Percentiles rank a stretch among this genome's conserved stretches.
These are phyloP conservation scores for Scedosporium apiospermum DNA, from an alignment of 2,329 filamentous ascomycete species.

Conservation along the genomic window DNA sequence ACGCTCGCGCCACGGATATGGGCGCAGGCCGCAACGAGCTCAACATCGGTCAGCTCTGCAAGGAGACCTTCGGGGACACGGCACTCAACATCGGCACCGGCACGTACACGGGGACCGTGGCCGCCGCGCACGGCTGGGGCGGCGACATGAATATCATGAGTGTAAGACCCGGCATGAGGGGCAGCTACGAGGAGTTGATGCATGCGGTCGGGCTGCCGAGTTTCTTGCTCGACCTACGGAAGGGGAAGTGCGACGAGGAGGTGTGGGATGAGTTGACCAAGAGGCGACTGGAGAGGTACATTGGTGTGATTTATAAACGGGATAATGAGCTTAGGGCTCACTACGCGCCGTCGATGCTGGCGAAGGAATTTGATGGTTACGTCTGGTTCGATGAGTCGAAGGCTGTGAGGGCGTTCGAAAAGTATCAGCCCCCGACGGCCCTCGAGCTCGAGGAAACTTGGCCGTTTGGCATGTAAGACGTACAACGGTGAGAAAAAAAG, in stretches of 20 bases:
- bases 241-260: constrained; percentile 20
- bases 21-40: constrained; percentile 32
- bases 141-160: constrained; percentile 39
- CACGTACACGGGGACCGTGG: constrained; percentile 40
- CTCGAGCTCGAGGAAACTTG: background rate
- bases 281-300: constrained; percentile 38
- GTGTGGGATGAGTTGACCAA: constrained; percentile 25
- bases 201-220: constrained; percentile 33
- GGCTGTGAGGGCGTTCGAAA: constrained; percentile 34
- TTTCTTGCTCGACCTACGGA: constrained; percentile 36
- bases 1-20: constrained; percentile 42
- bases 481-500: background rate
- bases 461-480: background rate
- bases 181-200: constrained; percentile 39
- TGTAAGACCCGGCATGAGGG: constrained; percentile 31
- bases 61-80: constrained; percentile 26
- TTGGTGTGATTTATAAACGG: constrained; percentile 42
- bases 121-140: constrained; percentile 40
- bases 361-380: constrained; percentile 38
- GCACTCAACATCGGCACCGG: constrained; percentile 28
- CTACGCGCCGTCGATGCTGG: constrained; percentile 34
- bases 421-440: background rate
- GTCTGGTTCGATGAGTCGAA: constrained; percentile 38
- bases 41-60: constrained; percentile 45
- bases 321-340: constrained; percentile 38